phyloP scores from a whole-genome alignment of 2,329 filamentous ascomycete species.

The Aaosphaeria arxii region DNA sequence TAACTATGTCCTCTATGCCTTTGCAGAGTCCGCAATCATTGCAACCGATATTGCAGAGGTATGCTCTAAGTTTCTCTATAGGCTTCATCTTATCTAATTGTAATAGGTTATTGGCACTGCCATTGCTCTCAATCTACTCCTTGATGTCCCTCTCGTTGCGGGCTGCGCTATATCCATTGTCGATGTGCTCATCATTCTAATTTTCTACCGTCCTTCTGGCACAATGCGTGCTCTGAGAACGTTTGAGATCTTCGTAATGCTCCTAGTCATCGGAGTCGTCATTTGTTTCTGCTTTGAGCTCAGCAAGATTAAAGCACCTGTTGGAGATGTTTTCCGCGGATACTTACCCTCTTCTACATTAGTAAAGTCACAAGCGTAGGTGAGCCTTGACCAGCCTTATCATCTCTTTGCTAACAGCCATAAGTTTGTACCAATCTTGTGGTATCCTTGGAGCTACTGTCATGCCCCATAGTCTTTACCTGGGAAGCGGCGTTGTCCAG shows the following conservation, averaged over 20 bases:
- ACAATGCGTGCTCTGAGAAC: slow-evolving; percentile 50
- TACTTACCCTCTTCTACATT: slow-evolving; percentile 55
- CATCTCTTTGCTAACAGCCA: not conserved
- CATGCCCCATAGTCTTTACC: slow-evolving; percentile 60
- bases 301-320: slow-evolving; percentile 49
- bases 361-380: slow-evolving; percentile 50
- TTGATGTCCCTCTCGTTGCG: slow-evolving; percentile 53
- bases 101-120: slow-evolving; percentile 53
- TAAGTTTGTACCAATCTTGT: slow-evolving; percentile 59
- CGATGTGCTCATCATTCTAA: slow-evolving; percentile 55
- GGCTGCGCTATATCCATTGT: slow-evolving; percentile 57
- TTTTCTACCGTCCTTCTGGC: slow-evolving; percentile 55
- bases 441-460: slow-evolving; percentile 74
- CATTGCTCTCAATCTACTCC: slow-evolving; percentile 54
- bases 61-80: slow-evolving; percentile 1
- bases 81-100: slow-evolving; percentile 2
- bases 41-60: slow-evolving; percentile 59
- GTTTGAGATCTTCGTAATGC: slow-evolving; percentile 56
- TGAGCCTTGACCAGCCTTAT: not conserved
- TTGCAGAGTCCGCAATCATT: slow-evolving; percentile 57
- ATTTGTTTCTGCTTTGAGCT: slow-evolving; percentile 58
- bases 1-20: slow-evolving; percentile 52
- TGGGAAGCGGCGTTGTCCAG: slow-evolving; percentile 56
- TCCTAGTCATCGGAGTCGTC: slow-evolving; percentile 54
- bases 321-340: slow-evolving; percentile 53